Evolutionary conservation across 305 asterid species (phyloP).

Genomic region (Solanum hybrid): DNA sequence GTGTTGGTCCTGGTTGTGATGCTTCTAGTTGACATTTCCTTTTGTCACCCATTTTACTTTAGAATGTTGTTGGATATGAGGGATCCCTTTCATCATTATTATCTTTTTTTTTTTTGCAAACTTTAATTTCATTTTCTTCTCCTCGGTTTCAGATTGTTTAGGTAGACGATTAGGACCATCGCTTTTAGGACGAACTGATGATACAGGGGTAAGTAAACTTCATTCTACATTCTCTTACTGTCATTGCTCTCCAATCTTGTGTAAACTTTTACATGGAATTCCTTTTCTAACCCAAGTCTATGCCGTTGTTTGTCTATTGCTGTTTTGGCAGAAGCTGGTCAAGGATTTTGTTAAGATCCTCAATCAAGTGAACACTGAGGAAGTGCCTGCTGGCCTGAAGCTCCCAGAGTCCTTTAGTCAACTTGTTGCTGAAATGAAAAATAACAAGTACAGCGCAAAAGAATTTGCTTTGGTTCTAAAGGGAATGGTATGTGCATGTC

Average conservation of each 20-base stretch:
- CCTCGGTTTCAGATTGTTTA: slow-evolving; percentile 65
- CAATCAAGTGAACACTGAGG: slow-evolving; percentile 80
- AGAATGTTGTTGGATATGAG: background rate
- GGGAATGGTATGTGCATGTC: slow-evolving; percentile 66
- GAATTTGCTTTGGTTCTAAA: slow-evolving; percentile 84
- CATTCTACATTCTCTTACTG: background rate
- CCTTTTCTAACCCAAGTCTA: slow-evolving; percentile 9
- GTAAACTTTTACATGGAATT: background rate
- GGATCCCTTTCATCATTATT: background rate
- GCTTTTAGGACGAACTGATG: slow-evolving; percentile 82
- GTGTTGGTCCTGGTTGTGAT: background rate
- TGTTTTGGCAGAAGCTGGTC: slow-evolving; percentile 60
- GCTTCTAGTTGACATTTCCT: background rate
- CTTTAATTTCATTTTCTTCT: slow-evolving; percentile 9
- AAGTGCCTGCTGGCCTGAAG: slow-evolving; percentile 77
- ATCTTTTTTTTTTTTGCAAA: background rate
- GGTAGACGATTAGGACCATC: slow-evolving; percentile 96
- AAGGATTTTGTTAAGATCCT: slow-evolving; percentile 83
- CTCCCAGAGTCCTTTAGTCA: slow-evolving; percentile 88
- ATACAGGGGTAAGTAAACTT: slow-evolving; percentile 65
- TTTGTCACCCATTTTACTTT: background rate
- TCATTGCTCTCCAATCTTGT: background rate
- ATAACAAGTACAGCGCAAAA: slow-evolving; percentile 62
- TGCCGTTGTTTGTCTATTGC: slow-evolving; percentile 16
- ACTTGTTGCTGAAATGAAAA: slow-evolving; percentile 88